Conservation (phyloP, 2,329 filamentous ascomycete genomes). For the Xylariaceae sp. region DNA sequence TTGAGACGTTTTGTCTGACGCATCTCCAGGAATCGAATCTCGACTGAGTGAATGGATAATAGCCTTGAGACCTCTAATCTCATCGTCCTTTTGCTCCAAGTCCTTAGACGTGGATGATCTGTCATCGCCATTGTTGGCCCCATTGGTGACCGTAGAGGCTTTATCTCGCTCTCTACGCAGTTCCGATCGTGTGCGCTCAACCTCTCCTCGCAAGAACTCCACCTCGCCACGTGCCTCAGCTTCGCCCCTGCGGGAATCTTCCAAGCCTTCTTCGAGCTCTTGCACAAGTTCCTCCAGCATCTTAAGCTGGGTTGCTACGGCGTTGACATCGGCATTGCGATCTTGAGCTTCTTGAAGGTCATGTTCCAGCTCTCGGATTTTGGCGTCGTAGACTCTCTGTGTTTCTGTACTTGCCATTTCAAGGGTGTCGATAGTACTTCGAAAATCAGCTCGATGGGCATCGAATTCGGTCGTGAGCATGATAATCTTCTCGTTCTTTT, state of each 20-base stretch:
- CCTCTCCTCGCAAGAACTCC: slow-evolving; percentile 90
- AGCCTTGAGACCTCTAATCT: slow-evolving; percentile 93
- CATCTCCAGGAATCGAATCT: slow-evolving; percentile 54
- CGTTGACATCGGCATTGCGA: slow-evolving; percentile 82
- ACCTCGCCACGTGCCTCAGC: slow-evolving; percentile 94
- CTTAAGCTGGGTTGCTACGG: slow-evolving; percentile 85
- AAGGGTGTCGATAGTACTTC: slow-evolving; percentile 93
- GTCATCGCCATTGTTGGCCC: slow-evolving; percentile 37
- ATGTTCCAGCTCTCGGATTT: slow-evolving; percentile 78
- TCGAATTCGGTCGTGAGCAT: slow-evolving; percentile 94
- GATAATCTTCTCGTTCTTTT: slow-evolving; percentile 96
- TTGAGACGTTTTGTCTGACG: slow-evolving; percentile 34
- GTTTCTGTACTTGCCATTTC: slow-evolving; percentile 96
- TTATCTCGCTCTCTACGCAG: slow-evolving; percentile 85
- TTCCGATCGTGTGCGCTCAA: slow-evolving; percentile 86
- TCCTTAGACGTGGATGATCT: slow-evolving; percentile 61
- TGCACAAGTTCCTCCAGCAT: slow-evolving; percentile 94
- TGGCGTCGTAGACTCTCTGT: slow-evolving; percentile 90
- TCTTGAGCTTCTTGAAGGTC: slow-evolving; percentile 82
- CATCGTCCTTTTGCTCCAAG: slow-evolving; percentile 90
- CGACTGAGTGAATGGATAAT: slow-evolving; percentile 95
- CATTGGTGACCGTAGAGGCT: slow-evolving; percentile 58
- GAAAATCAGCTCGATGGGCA: slow-evolving; percentile 88
- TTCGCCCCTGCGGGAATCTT: slow-evolving; percentile 90
- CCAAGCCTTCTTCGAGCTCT: slow-evolving; percentile 91